Evolutionary conservation across 805 yeast species (phyloP), one percentile per base, ranked within the genome.

Genomic region (Yamadazyma philogaea): DNA sequence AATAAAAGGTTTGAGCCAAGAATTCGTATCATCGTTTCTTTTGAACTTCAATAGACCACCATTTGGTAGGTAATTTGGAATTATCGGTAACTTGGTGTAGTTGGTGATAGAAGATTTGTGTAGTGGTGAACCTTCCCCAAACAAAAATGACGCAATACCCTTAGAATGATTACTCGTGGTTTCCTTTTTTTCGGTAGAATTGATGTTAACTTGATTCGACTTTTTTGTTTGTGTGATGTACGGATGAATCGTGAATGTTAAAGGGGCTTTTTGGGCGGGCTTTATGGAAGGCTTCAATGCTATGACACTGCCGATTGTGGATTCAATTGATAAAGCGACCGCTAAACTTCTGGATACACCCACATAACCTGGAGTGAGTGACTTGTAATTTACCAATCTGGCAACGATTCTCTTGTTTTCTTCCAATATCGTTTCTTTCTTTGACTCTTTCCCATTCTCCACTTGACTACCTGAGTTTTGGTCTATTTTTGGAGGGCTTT

Each of bases 1-100:
- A 18, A 5, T 6, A 22, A 68, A 52, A 31, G 61, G 62, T 8
- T 59, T 49, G 5, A 72, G 43, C 77, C 83, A 79, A 4, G 71
- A 60, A 35, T 52, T 53, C 7, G 40, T 7, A 6, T 77, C 80
- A 32, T 68, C 75, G 35, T 63, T 64, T 39, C 60, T 61, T 43
- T 74, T 77, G 49, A 82, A 67, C 41, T 71, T 77, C 19, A 85
- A 39, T 6, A 77, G 40, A 0, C 84, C 90, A 11, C 95, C 93
- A 32, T 65, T 48, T 0, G 86, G 82, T 15, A 84, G 56, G 1
- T 63, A 47, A 0, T 57, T 56, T 1, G 77, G 70, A 1, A 77
- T 59, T 0, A 60, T 53, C 1, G 90, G 88, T 1, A 85, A 49
- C 46, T 75, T 77, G 40, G 72, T 55, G 20, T 64, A 66, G 45